A percentile compares a stretch with the other conserved stretches of the same genome.
Conservation (phyloP, 2,329 filamentous ascomycete species). For the Coniella lustricola region DNA sequence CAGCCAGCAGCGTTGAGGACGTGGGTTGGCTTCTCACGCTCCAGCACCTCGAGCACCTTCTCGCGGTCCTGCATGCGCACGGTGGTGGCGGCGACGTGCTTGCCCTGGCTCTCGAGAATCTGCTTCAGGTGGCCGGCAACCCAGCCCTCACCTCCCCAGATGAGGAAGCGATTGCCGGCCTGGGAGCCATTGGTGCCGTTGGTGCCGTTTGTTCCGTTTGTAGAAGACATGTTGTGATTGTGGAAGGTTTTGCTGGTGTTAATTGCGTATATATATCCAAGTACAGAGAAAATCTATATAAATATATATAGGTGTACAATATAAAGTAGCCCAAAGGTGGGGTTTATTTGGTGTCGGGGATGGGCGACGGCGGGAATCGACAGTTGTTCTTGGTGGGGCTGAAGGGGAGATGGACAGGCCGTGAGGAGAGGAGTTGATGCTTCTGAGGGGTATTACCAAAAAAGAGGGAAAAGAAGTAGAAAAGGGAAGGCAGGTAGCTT, state of each 20-base stretch:
- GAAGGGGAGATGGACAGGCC: too few species aligned
- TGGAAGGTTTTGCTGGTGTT: background rate
- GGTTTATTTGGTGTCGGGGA: too few species aligned
- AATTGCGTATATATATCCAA: too few species aligned
- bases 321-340: too few species aligned
- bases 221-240: background rate
- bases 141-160: constrained; percentile 60
- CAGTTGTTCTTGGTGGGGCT: too few species aligned
- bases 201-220: constrained; percentile 25
- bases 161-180: constrained; percentile 41
- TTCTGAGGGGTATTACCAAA: too few species aligned
- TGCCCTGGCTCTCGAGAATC: constrained; percentile 51
- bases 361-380: too few species aligned
- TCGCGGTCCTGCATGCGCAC: constrained; percentile 59
- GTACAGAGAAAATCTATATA: background rate
- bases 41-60: constrained; percentile 48
- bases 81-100: constrained; percentile 53
- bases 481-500: too few species aligned
- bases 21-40: constrained; percentile 55
- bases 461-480: too few species aligned
- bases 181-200: constrained; percentile 22
- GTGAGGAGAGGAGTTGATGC: too few species aligned
- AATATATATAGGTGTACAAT: too few species aligned
- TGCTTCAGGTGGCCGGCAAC: constrained; percentile 54
- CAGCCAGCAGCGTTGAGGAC: constrained; percentile 61